phyloP scores from a whole-genome alignment of 345 rosid genomes.

The Acer campestre region DNA sequence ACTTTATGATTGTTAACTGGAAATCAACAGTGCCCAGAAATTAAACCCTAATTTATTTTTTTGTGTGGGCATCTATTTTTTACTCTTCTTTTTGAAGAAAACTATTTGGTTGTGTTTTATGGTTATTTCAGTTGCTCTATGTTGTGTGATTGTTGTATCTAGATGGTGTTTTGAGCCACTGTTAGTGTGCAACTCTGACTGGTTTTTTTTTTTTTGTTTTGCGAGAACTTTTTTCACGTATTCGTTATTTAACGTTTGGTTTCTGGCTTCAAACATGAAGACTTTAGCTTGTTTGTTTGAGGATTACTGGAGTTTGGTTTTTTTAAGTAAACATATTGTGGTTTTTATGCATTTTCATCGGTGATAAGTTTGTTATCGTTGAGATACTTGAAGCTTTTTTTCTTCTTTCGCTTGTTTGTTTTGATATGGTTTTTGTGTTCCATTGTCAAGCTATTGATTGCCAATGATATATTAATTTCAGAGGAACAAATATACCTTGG shows the following conservation, averaged over 20 bases:
- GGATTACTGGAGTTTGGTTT: not conserved
- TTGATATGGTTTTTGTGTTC: not conserved
- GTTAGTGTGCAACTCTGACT: not conserved
- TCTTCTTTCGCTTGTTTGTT: not conserved
- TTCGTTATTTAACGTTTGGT: not conserved
- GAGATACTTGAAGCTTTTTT: not conserved
- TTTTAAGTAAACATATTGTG: not conserved
- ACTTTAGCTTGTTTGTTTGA: not conserved
- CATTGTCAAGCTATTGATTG: not conserved
- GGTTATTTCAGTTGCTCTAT: not conserved
- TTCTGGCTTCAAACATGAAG: no score
- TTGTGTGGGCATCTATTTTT: no score
- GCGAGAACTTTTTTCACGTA: not conserved
- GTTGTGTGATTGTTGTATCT: not conserved
- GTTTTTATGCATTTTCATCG: not conserved
- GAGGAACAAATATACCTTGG: conserved; percentile 1
- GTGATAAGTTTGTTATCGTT: not conserved
- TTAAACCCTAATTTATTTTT: not conserved
- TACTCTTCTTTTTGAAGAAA: no score
- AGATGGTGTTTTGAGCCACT: not conserved
- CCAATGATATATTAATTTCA: conserved; percentile 6
- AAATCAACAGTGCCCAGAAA: not conserved
- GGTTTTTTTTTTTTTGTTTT: not conserved
- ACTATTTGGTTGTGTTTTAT: not conserved
- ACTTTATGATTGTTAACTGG: not conserved